These are phyloP conservation scores for Phenoliferia sp. DNA, from an alignment of 1,284 basidiomycete genomes.

Conservation along the genomic window DNA sequence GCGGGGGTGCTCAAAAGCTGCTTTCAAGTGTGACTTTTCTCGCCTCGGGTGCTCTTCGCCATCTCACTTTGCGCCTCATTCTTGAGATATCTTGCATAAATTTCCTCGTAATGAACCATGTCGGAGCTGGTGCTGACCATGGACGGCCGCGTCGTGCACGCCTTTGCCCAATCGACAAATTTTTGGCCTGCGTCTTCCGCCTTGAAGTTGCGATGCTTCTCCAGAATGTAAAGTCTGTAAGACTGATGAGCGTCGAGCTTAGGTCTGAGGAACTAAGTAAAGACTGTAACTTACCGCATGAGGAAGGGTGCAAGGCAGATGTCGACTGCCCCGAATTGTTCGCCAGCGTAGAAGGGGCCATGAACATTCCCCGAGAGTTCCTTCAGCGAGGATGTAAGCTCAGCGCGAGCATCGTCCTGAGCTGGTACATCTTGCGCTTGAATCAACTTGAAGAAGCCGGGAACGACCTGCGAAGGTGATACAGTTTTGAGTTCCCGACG, in stretches of 20 bases:
- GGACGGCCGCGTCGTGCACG: slow-evolving; percentile 50
- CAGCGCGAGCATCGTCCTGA: slow-evolving; percentile 18
- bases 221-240: slow-evolving; percentile 16
- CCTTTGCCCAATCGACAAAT: slow-evolving; percentile 51
- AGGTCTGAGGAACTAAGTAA: neutral
- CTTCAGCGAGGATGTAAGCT: slow-evolving; percentile 18
- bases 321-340: slow-evolving; percentile 24
- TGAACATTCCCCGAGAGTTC: slow-evolving; percentile 9
- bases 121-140: slow-evolving; percentile 53
- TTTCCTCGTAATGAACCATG: slow-evolving; percentile 49
- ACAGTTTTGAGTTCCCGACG: slow-evolving; percentile 8
- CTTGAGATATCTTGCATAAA: slow-evolving; percentile 55
- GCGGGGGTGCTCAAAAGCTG: too few relatives aligned
- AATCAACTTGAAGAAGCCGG: slow-evolving; percentile 28
- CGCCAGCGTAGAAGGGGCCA: slow-evolving; percentile 19
- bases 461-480: slow-evolving; percentile 41
- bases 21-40: neutral
- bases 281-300: slow-evolving; percentile 3
- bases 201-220: slow-evolving; percentile 52
- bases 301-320: slow-evolving; percentile 27
- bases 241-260: neutral
- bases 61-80: slow-evolving; percentile 59
- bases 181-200: slow-evolving; percentile 47
- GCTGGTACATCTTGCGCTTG: slow-evolving; percentile 27
- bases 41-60: slow-evolving; percentile 53